Evolutionary conservation across 805 yeast genomes (phyloP).

Genomic region (Ogataea neopini): DNA sequence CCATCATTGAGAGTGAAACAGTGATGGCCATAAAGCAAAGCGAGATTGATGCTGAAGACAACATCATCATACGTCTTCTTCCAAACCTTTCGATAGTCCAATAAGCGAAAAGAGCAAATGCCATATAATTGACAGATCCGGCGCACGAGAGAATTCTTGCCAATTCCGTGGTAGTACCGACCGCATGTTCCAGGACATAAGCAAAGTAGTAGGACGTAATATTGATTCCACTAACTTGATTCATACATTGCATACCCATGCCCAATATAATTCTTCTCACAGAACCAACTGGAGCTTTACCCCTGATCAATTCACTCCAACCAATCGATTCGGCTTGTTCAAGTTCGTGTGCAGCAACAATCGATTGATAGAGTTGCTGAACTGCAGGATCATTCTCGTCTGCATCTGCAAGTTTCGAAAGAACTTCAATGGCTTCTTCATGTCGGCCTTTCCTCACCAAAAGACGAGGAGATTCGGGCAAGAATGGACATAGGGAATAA

Average conservation of each 20-base stretch:
- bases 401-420: slow-evolving; percentile 37
- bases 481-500: slow-evolving; percentile 17
- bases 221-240: slow-evolving; percentile 44
- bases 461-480: slow-evolving; percentile 48
- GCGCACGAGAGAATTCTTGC: slow-evolving; percentile 42
- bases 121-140: slow-evolving; percentile 25
- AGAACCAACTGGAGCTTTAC: slow-evolving; percentile 24
- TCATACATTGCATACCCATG: slow-evolving; percentile 37
- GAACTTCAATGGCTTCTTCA: slow-evolving; percentile 44
- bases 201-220: slow-evolving; percentile 18
- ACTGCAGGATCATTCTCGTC: slow-evolving; percentile 33
- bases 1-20: slow-evolving; percentile 31
- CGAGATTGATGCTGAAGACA: slow-evolving; percentile 40
- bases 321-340: slow-evolving; percentile 27
- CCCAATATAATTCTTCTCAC: slow-evolving; percentile 31
- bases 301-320: slow-evolving; percentile 28
- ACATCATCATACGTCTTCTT: slow-evolving; percentile 42
- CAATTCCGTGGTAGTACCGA: slow-evolving; percentile 35
- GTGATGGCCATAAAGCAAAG: slow-evolving; percentile 44
- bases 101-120: slow-evolving; percentile 29
- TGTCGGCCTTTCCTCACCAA: slow-evolving; percentile 38
- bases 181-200: slow-evolving; percentile 24
- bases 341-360: slow-evolving; percentile 24
- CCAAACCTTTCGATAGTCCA: slow-evolving; percentile 40
- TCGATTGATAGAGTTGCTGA: slow-evolving; percentile 21